Evolutionary conservation across 208 protist genomes (phyloP).

Genomic region (Trypanosomatidae sp.): DNA sequence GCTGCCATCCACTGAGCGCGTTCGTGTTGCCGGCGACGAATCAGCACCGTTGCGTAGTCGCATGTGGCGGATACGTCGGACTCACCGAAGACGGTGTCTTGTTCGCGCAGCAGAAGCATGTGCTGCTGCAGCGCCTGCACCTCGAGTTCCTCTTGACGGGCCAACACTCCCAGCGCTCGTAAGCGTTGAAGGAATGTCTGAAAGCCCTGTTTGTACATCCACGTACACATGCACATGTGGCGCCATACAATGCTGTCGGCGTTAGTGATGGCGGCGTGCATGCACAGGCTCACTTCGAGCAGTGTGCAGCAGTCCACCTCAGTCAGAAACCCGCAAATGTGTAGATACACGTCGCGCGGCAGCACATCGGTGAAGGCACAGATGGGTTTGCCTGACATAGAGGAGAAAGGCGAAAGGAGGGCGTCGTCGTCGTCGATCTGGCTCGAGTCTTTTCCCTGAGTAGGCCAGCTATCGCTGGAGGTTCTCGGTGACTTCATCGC

Average conservation of each 20-base stretch:
- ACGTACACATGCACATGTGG: constrained; percentile 49
- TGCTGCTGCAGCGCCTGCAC: constrained; percentile 60
- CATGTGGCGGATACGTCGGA: constrained; percentile 44
- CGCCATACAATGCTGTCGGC: constrained; percentile 70
- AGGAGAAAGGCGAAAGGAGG: constrained; percentile 9
- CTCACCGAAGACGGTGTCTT: constrained; percentile 22
- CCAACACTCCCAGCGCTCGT: constrained; percentile 21
- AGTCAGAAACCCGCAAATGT: constrained; percentile 50
- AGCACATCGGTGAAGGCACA: constrained; percentile 30
- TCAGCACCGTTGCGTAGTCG: constrained; percentile 30
- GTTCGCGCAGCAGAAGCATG: constrained; percentile 41
- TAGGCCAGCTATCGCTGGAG: not conserved
- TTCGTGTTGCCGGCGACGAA: constrained; percentile 30
- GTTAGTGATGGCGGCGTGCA: constrained; percentile 52
- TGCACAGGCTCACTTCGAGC: constrained; percentile 54
- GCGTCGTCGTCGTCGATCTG: constrained; percentile 1
- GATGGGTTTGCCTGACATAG: not conserved
- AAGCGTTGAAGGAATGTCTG: constrained; percentile 36
- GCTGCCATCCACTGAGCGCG: constrained; percentile 35
- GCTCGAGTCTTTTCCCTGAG: not conserved
- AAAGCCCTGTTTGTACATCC: constrained; percentile 66
- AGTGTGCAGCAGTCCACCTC: constrained; percentile 55
- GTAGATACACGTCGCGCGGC: constrained; percentile 56
- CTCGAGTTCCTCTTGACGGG: constrained; percentile 42
- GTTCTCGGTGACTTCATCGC: not conserved